phyloP scores from a whole-genome alignment of 768 basidiomycete genomes.

The Rhodocollybia butyracea region DNA sequence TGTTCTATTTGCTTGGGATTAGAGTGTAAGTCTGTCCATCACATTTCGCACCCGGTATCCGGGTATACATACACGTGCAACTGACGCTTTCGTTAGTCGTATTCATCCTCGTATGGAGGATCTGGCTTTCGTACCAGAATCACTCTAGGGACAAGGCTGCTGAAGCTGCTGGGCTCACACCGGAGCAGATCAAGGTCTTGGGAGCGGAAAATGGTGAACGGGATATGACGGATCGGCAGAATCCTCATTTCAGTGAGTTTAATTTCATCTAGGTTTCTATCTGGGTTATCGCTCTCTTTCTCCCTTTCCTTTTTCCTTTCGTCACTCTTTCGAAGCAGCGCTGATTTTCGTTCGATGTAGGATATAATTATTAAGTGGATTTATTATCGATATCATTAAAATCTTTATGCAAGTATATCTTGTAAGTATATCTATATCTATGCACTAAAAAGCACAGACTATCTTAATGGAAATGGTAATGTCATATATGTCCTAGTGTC shows the following conservation, averaged over 20 bases:
- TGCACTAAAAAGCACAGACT: too few relatives aligned
- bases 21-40: conserved; percentile 2
- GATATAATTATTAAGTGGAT: too few relatives aligned
- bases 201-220: conserved; percentile 8
- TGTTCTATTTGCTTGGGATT: conserved; percentile 8
- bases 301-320: too few relatives aligned
- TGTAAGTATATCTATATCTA: too few relatives aligned
- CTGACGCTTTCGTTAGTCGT: neutral
- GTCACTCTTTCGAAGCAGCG: too few relatives aligned
- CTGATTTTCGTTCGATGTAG: too few relatives aligned
- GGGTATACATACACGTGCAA: neutral
- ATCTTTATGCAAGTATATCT: too few relatives aligned
- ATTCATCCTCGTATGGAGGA: conserved; percentile 3
- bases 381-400: too few relatives aligned
- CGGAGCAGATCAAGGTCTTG: conserved; percentile 3
- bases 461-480: too few relatives aligned
- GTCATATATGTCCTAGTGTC: too few relatives aligned
- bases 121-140: conserved; percentile 6
- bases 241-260: conserved; percentile 9
- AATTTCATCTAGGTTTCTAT: too few relatives aligned
- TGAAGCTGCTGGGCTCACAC: neutral
- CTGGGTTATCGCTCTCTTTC: too few relatives aligned
- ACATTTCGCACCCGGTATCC: neutral
- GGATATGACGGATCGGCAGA: conserved; percentile 11
- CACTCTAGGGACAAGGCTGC: conserved; percentile 2